Evolutionary conservation across 305 asterid species (phyloP), one percentile per base, ranked within the genome.

Genomic region (Nicotiana rustica): DNA sequence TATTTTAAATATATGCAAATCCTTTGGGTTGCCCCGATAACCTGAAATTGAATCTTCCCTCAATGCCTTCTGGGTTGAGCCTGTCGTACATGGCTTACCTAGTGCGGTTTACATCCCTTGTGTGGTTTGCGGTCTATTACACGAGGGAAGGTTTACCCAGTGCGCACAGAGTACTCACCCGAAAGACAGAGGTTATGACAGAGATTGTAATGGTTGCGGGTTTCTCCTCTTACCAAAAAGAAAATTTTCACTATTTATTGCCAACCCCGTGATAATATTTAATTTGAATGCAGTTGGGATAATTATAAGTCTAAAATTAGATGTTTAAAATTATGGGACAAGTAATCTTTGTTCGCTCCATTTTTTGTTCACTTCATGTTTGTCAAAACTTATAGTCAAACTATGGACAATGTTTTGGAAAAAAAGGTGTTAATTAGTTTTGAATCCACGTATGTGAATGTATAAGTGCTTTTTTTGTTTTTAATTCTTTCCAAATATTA

Each of bases 281-380:
- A 25, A 75, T 75, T 75, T 49, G 29, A 52, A 52, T 75, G 49
- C 59, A 25, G 65, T 49, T 75, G 44, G 25, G 17, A 25, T 25
- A 4, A 25, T 25, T 25, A 21, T 7, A 47, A 47, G 61, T 13
- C 21, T 47, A 71, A 47, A 35, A 21, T 29, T 44, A 33, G 13
- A 21, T 71, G 61, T 71, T 19, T 47, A 18, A 49, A 75, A 75
- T 52, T 75, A 75, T 49, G 79, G 79, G 15, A 52, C 79, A 75
- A 75, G 79, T 75, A 49, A 75, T 75, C 44, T 25, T 14, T 52
- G 79, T 6, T 14, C 36, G 6, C 44, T 21, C 29, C 5, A 47
- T 10, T 5, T 19, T 66, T 44, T 71, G 78, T 44, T 71, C 38
- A 47, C 61, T 19, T 49, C 1, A 47, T 49, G 47, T 25, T 52